Percentiles rank a stretch among this genome's conserved stretches.
Evolutionary conservation across 208 protist genomes (phyloP).

Genomic region (Naegleria lovaniensis): DNA sequence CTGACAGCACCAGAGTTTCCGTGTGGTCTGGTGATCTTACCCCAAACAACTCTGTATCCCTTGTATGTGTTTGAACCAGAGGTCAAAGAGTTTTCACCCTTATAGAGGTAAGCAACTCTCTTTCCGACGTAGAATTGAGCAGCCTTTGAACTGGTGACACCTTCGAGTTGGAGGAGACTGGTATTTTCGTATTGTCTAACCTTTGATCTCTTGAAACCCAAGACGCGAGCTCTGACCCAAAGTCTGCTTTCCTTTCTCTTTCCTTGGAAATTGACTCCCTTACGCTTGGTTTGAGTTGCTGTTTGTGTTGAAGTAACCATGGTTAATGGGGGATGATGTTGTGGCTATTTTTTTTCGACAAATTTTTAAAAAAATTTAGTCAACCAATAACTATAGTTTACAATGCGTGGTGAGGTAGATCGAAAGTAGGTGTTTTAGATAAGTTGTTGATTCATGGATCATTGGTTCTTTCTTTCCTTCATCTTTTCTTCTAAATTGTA

Average conservation of each 20-base stretch:
- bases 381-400: background rate
- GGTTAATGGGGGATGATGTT: too few species aligned
- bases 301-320: background rate
- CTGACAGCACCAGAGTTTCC: slow-evolving; percentile 92
- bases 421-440: background rate
- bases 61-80: slow-evolving; percentile 24
- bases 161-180: slow-evolving; percentile 90
- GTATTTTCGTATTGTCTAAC: slow-evolving; percentile 86
- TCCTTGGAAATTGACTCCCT: background rate
- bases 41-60: slow-evolving; percentile 82
- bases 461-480: background rate
- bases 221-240: background rate
- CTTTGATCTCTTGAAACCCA: slow-evolving; percentile 69
- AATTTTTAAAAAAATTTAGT: too few species aligned
- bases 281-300: background rate
- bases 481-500: background rate
- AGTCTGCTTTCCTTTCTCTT: background rate
- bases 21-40: slow-evolving; percentile 89
- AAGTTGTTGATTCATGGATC: background rate
- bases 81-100: slow-evolving; percentile 24
- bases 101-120: slow-evolving; percentile 94
- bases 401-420: background rate
- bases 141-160: slow-evolving; percentile 87
- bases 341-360: too few species aligned
- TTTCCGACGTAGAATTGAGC: slow-evolving; percentile 97